Evolutionary conservation across 2,329 filamentous ascomycete species (phyloP), one percentile per base, ranked within the genome.

Genomic region (Cryphonectria parasitica): DNA sequence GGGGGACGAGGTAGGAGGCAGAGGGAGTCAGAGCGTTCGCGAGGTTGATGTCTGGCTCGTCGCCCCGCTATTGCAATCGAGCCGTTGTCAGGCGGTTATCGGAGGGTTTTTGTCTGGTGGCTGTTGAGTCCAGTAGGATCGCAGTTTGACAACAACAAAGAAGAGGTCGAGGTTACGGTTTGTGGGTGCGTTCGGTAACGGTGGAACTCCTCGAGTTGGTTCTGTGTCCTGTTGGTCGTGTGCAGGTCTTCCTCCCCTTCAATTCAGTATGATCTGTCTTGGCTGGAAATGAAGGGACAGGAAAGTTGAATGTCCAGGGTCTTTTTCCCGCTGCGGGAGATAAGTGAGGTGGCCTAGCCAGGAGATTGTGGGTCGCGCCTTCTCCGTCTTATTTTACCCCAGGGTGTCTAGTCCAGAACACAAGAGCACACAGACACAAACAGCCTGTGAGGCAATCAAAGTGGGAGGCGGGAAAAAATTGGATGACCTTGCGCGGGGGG

Each of bases 381-480:
- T 69, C 70, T 69, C 70, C 70, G 70, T 71, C 69, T 71, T 71
- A 71, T 71, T 69, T 71, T 58, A 71, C 68, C 70, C 70, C 70
- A 64, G 70, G 60, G 45, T 65, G 28, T 25, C 63, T 28, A 65
- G 43, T 13, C 63, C 41, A 65, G 43, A n/a, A 61, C 31, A 61
- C 22, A 8, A 19, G 8, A 45, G 15, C 43, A 45, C 43, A 45
- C 43, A 7, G 17, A 45, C 43, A 17, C 43, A 45, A 3, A 6
- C 43, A 45, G 45, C 22, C 22, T 49, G 45, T 1, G 63, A 52
- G 36, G 64, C 45, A 56, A n/a, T 22, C 6, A 54, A 22, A 34
- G 41, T 52, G 41, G 41, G 41, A 34, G 15, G 36, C 25, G 61
- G 61, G 22, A 31, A 17, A 13, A 36, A 7, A n/a, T n/a, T 49